These are phyloP conservation scores for Colletotrichum chlorophyti DNA, from an alignment of 2,329 filamentous ascomycete species.

Conservation along the genomic window DNA sequence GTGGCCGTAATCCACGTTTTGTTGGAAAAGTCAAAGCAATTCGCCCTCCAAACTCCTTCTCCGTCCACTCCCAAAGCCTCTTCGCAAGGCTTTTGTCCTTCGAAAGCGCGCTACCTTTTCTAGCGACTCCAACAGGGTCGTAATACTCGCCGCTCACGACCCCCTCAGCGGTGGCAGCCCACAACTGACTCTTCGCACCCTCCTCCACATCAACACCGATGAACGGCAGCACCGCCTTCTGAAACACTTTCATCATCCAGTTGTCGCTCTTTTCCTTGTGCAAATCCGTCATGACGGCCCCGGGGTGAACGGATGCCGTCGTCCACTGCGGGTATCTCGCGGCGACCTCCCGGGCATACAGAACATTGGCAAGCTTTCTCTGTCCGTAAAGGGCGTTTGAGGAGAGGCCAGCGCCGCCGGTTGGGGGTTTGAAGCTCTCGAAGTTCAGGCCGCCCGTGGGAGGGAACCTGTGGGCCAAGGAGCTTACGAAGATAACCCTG, in stretches of 20 bases:
- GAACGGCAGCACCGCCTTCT: background rate
- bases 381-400: constrained; percentile 53
- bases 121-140: constrained; percentile 37
- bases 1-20: too few relatives aligned
- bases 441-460: constrained; percentile 34
- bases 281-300: constrained; percentile 40
- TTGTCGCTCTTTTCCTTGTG: too few relatives aligned
- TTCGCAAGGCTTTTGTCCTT: constrained; percentile 36
- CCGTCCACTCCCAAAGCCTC: constrained; percentile 44
- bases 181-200: constrained; percentile 38
- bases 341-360: constrained; percentile 52
- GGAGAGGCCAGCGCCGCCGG: constrained; percentile 33
- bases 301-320: constrained; percentile 57
- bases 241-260: background rate
- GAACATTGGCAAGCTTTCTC: constrained; percentile 57
- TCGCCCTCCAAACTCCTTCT: constrained; percentile 34
- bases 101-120: constrained; percentile 28
- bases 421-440: constrained; percentile 32
- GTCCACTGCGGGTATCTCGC: constrained; percentile 48
- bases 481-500: constrained; percentile 37
- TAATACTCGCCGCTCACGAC: constrained; percentile 39
- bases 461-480: constrained; percentile 26
- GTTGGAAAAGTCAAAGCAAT: background rate
- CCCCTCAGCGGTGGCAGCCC: constrained; percentile 37
- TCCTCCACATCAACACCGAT: constrained; percentile 27